Evolutionary conservation across 2,329 filamentous ascomycete genomes (phyloP).

Genomic region (Neofusicoccum laricinum): DNA sequence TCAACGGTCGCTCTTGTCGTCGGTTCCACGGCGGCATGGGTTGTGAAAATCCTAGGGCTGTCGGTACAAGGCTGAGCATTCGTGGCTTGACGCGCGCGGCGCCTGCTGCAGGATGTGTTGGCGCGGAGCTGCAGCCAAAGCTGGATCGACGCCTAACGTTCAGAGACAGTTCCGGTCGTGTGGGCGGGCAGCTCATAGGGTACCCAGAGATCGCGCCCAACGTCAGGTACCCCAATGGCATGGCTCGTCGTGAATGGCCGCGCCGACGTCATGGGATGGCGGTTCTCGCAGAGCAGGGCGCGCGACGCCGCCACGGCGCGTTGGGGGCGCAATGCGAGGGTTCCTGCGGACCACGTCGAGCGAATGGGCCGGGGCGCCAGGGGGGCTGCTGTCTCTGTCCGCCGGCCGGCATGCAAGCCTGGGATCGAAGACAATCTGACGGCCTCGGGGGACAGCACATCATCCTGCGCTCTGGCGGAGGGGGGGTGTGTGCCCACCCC

Average conservation of each 20-base stretch:
- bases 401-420: neutral
- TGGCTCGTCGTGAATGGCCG: neutral
- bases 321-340: neutral
- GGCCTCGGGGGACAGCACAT: slow-evolving; percentile 15
- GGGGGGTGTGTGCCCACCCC: slow-evolving; percentile 1
- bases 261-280: slow-evolving; percentile 6
- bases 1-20: neutral
- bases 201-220: slow-evolving; percentile 31
- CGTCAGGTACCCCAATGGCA: slow-evolving; percentile 22
- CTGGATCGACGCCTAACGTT: slow-evolving; percentile 17
- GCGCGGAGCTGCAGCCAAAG: slow-evolving; percentile 21
- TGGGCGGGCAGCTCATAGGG: slow-evolving; percentile 35
- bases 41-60: slow-evolving; percentile 12
- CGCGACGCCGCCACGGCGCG: slow-evolving; percentile 6
- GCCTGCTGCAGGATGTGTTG: slow-evolving; percentile 38
- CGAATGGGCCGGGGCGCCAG: slow-evolving; percentile 1
- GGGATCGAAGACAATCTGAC: slow-evolving; percentile 11
- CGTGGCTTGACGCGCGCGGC: slow-evolving; percentile 22
- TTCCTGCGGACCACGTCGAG: slow-evolving; percentile 12
- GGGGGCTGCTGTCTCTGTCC: neutral
- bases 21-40: slow-evolving; percentile 7
- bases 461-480: neutral
- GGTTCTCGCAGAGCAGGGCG: slow-evolving; percentile 9
- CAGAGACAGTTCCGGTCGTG: slow-evolving; percentile 25
- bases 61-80: slow-evolving; percentile 26